Conservation (phyloP, 495 filamentous ascomycete species). For the Aspergillus baeticus region DNA sequence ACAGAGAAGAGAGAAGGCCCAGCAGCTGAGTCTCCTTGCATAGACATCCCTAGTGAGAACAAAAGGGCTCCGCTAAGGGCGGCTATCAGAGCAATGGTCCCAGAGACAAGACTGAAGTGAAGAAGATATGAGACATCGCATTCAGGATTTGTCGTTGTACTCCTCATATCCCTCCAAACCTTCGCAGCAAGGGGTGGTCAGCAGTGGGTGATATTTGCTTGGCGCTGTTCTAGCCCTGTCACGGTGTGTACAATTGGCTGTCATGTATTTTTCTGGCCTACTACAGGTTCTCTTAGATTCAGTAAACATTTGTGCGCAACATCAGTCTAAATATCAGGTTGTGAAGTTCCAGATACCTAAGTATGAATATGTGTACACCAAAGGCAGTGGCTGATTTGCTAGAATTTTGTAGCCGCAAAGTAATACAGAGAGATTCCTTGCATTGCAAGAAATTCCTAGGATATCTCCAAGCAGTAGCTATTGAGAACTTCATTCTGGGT, state of each 20-base stretch:
- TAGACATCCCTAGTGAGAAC: slow-evolving; percentile 5
- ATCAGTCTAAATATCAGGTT: too few relatives aligned
- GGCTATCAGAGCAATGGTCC: not conserved
- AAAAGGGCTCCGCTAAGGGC: not conserved
- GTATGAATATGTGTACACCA: too few relatives aligned
- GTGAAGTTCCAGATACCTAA: too few relatives aligned
- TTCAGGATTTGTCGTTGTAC: not conserved
- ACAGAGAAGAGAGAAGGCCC: not conserved
- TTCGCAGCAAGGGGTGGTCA: slow-evolving; percentile 15
- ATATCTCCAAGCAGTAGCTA: too few relatives aligned
- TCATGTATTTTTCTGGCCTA: not conserved
- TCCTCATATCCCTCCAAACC: slow-evolving; percentile 10
- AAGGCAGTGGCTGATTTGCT: too few relatives aligned
- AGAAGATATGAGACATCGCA: slow-evolving; percentile 14
- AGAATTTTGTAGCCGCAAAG: too few relatives aligned
- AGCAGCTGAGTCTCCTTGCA: slow-evolving; percentile 20
- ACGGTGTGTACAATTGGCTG: not conserved
- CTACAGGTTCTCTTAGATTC: too few relatives aligned
- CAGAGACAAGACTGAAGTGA: not conserved
- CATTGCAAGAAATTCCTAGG: too few relatives aligned
- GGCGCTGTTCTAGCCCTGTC: not conserved
- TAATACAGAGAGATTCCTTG: too few relatives aligned
- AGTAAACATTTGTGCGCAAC: too few relatives aligned
- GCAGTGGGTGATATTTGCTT: not conserved
- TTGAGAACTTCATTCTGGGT: too few relatives aligned